Conservation (phyloP, 2,329 filamentous ascomycete species). For the Epichloe sylvatica region DNA sequence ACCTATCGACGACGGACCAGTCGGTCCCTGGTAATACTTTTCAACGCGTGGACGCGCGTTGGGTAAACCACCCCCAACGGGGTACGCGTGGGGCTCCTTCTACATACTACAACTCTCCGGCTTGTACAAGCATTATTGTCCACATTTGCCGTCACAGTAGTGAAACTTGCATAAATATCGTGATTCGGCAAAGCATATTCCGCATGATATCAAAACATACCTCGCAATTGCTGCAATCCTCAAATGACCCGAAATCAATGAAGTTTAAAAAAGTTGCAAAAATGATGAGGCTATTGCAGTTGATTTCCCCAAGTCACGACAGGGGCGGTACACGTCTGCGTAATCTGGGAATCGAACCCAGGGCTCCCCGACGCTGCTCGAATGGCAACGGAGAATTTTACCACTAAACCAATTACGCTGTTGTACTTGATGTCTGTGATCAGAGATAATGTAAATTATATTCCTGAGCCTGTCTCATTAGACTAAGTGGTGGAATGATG, state of each 20-base stretch:
- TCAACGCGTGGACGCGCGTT: not conserved
- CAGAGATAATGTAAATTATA: too few species aligned
- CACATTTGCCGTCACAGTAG: not conserved
- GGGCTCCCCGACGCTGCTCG: slow-evolving; percentile 18
- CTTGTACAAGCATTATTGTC: not conserved
- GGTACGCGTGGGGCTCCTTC: not conserved
- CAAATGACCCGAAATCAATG: too few species aligned
- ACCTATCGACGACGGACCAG: not conserved
- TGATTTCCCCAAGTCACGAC: too few species aligned
- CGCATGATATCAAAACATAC: too few species aligned
- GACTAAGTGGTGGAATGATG: too few species aligned
- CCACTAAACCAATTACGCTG: slow-evolving; percentile 22
- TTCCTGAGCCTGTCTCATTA: too few species aligned
- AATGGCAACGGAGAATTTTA: slow-evolving; percentile 24
- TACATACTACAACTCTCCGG: not conserved
- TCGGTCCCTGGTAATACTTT: not conserved
- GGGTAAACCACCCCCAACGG: too few species aligned
- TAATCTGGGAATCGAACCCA: slow-evolving; percentile 23
- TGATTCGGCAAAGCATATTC: too few species aligned
- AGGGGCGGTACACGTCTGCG: slow-evolving; percentile 7
- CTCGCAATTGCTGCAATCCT: too few species aligned
- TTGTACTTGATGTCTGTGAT: fast-evolving
- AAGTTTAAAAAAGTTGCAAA: too few species aligned
- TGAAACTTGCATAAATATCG: too few species aligned
- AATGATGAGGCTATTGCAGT: fast-evolving